Conservation (phyloP, 1,284 basidiomycete genomes). For the Ceratobasidium sp. region DNA sequence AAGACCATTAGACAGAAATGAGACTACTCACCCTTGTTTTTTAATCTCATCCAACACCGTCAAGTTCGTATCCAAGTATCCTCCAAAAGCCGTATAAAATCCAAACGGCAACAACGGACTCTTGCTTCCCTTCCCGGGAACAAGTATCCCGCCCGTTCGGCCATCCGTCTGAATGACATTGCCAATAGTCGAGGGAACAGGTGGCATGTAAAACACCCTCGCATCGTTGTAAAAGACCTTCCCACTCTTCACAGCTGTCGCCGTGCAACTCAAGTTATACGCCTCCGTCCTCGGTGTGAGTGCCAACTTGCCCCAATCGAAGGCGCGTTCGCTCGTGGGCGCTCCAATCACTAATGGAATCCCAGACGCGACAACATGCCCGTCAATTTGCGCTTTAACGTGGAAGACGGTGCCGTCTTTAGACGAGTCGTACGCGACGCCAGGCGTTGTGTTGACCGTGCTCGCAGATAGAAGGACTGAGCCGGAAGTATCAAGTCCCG, state of each 20-base stretch:
- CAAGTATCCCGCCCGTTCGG: conserved; percentile 75
- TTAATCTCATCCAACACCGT: conserved; percentile 70
- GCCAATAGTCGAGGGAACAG: conserved; percentile 60
- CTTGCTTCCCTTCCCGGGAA: conserved; percentile 59
- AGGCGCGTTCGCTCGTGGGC: conserved; percentile 62
- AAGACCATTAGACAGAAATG: neutral
- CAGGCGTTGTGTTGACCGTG: conserved; percentile 64
- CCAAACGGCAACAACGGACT: conserved; percentile 77
- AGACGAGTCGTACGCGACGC: conserved; percentile 64
- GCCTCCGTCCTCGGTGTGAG: conserved; percentile 63
- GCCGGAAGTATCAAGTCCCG: conserved; percentile 61
- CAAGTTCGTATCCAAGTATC: conserved; percentile 70
- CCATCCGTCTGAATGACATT: conserved; percentile 78
- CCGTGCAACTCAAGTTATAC: conserved; percentile 69
- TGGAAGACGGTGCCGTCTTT: conserved; percentile 55
- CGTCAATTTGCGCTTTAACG: conserved; percentile 63
- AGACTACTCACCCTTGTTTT: conserved; percentile 67
- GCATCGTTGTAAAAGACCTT: conserved; percentile 65
- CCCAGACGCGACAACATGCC: conserved; percentile 60
- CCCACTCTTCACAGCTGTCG: conserved; percentile 53
- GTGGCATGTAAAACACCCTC: conserved; percentile 69
- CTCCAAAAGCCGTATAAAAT: conserved; percentile 76
- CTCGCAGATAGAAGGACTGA: conserved; percentile 71
- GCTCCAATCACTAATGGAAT: conserved; percentile 67
- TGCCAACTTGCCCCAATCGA: conserved; percentile 60